Conservation (phyloP, 2,329 filamentous ascomycete genomes). For the Epichloe festucae region DNA sequence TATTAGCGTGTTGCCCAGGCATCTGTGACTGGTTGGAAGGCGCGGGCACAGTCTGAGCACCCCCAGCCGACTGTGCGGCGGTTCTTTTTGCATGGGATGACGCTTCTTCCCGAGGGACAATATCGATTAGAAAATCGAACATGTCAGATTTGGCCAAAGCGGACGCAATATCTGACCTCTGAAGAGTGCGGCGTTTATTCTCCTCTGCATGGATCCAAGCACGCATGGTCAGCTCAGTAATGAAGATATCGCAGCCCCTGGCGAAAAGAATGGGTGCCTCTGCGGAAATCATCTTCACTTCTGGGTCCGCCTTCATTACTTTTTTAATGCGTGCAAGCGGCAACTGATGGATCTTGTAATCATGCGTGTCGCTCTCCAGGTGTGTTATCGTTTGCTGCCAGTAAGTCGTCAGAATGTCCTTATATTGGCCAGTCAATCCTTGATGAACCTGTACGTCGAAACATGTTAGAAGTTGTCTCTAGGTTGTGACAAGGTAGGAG, state of each 20-base stretch:
- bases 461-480: neutral
- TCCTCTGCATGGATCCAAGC: slow-evolving; percentile 99
- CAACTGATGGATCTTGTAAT: slow-evolving; percentile 96
- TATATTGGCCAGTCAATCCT: slow-evolving; percentile 81
- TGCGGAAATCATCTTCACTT: slow-evolving; percentile 99
- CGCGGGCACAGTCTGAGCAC: slow-evolving; percentile 32
- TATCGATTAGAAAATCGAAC: slow-evolving; percentile 99
- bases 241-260: slow-evolving; percentile 98
- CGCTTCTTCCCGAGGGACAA: slow-evolving; percentile 91
- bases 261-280: slow-evolving; percentile 96
- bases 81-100: slow-evolving; percentile 71
- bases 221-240: slow-evolving; percentile 96
- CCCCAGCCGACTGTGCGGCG: slow-evolving; percentile 34
- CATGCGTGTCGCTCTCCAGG: slow-evolving; percentile 86
- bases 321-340: slow-evolving; percentile 98
- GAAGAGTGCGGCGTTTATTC: slow-evolving; percentile 91
- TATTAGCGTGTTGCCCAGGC: slow-evolving; percentile 35
- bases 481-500: neutral
- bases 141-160: slow-evolving; percentile 96
- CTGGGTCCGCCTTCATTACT: slow-evolving; percentile 98
- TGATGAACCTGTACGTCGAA: slow-evolving; percentile 67
- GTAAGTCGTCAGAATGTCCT: slow-evolving; percentile 95
- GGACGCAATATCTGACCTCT: slow-evolving; percentile 91
- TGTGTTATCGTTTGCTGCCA: slow-evolving; percentile 98
- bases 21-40: slow-evolving; percentile 38